Percentiles rank a stretch among this genome's conserved stretches.
These are phyloP conservation scores for Flaveria brownii DNA, from an alignment of 129 eudicot species.

Conservation along the genomic window DNA sequence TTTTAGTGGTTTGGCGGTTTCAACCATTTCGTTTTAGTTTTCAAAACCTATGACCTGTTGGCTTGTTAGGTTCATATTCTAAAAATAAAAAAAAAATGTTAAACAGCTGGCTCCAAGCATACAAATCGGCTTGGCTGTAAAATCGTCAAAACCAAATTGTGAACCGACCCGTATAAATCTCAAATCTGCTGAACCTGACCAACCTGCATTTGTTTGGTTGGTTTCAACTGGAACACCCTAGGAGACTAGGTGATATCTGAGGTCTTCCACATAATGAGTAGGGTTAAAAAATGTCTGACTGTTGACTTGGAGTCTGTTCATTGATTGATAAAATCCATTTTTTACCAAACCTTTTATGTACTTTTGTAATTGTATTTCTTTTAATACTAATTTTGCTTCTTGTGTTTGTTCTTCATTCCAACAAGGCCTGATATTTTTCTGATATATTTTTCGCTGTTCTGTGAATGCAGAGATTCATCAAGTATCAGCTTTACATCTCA, in stretches of 20 bases:
- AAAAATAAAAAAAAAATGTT: neutral
- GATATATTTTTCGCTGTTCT: neutral
- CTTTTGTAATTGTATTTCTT: too few relatives aligned
- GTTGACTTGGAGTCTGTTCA: neutral
- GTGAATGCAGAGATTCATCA: slow-evolving; percentile 74
- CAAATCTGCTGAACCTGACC: neutral
- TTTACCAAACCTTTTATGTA: too few relatives aligned
- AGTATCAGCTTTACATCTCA: slow-evolving; percentile 66
- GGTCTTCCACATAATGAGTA: slow-evolving; percentile 9
- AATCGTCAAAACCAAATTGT: too few relatives aligned
- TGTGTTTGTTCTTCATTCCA: neutral
- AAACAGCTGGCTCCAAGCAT: neutral
- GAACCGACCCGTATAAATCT: neutral
- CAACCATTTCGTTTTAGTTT: too few relatives aligned
- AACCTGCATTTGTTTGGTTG: neutral
- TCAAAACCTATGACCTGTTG: too few relatives aligned
- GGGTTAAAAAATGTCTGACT: neutral
- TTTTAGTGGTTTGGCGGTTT: too few relatives aligned
- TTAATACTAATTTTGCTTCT: too few relatives aligned
- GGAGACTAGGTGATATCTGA: neutral
- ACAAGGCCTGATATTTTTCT: neutral
- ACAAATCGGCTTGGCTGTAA: neutral
- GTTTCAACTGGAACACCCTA: neutral
- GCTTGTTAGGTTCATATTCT: too few relatives aligned
- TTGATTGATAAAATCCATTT: too few relatives aligned